phyloP scores from a whole-genome alignment of 352 stramenopile species.

The Phytophthora pini region DNA sequence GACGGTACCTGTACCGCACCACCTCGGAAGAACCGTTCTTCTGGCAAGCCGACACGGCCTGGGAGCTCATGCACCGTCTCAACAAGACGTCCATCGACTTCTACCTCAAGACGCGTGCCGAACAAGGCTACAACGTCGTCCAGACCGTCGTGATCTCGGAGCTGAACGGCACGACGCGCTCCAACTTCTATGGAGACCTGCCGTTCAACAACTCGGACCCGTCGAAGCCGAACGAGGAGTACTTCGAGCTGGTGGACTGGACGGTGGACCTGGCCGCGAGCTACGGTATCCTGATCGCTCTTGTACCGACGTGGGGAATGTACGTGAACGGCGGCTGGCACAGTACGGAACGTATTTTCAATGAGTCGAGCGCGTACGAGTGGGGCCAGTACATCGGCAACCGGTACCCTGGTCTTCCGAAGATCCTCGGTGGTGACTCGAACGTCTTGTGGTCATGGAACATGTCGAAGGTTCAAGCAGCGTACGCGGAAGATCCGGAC shows the following conservation, averaged over 20 bases:
- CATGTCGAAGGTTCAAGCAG: not conserved
- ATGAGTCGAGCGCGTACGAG: not conserved
- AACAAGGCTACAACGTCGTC: not conserved
- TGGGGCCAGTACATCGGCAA: not conserved
- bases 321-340: constrained; percentile 1
- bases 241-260: constrained; percentile 36
- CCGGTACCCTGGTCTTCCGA: not conserved
- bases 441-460: not conserved
- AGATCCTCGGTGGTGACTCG: not conserved
- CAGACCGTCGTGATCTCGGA: not conserved
- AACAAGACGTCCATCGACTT: not conserved
- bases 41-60: not conserved
- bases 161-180: not conserved
- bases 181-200: not conserved
- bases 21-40: not conserved
- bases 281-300: constrained; percentile 27
- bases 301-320: constrained; percentile 21
- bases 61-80: too few relatives aligned
- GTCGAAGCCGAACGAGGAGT: constrained; percentile 12
- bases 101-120: not conserved
- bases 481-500: not conserved
- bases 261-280: constrained; percentile 27
- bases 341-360: constrained; percentile 1
- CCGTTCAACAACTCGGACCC: constrained; percentile 3
- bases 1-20: not conserved